These are phyloP conservation scores for Camellia sinensis DNA, from an alignment of 148 eudicot genomes.

Conservation along the genomic window DNA sequence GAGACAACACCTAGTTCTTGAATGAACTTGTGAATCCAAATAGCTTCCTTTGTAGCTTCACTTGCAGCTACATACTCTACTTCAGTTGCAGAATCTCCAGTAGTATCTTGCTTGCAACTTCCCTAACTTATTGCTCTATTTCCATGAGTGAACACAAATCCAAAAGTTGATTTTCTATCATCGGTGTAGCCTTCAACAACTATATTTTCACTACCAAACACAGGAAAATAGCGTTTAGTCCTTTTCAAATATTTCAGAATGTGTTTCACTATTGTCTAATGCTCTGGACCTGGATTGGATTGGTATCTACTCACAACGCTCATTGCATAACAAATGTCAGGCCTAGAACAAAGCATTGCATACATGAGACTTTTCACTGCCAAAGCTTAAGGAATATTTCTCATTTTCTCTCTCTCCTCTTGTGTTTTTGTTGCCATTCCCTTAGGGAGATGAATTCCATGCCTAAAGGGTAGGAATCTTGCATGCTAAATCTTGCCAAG, in stretches of 20 bases:
- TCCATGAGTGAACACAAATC: constrained; percentile 4
- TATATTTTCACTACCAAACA: too few species aligned
- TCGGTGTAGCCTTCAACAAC: not conserved
- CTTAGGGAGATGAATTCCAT: not conserved
- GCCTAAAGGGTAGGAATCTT: not conserved
- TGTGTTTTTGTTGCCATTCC: not conserved
- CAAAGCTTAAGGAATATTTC: not conserved
- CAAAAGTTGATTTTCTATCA: not conserved
- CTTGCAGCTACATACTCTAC: too few species aligned
- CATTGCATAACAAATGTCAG: not conserved
- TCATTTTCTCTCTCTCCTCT: not conserved
- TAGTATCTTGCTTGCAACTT: too few species aligned
- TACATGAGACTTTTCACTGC: not conserved
- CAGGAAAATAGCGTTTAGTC: too few species aligned
- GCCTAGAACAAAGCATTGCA: not conserved
- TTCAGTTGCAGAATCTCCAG: too few species aligned
- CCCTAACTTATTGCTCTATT: not conserved
- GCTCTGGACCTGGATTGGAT: too few species aligned
- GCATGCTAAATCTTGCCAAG: constrained; percentile 1
- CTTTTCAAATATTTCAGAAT: too few species aligned
- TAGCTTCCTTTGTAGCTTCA: too few species aligned
- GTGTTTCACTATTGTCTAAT: too few species aligned
- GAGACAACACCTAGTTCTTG: too few species aligned
- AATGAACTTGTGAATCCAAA: too few species aligned
- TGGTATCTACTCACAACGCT: not conserved